Base-by-base conservation (phyloP, 2,329 filamentous ascomycete genomes). In the Fusarium annulatum region DNA sequence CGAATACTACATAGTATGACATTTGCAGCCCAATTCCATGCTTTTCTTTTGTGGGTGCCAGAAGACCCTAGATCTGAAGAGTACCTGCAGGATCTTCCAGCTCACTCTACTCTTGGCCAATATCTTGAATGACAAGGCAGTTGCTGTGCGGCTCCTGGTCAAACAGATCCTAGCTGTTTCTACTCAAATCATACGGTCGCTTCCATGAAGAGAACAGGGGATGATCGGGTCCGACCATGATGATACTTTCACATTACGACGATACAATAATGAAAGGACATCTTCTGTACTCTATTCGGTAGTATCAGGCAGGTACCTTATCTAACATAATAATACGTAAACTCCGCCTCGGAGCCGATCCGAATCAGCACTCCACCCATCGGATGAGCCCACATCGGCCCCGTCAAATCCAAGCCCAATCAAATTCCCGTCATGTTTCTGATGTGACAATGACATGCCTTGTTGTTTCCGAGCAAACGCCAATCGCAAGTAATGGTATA, bases 401-500 rank as follows among this genome's bases (percentile, higher is more conserved):
- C 67, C 67, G 67, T 59, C 61, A 34, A 41, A 39, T 42, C 41
- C 30, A 53, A 53, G 49, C 33, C 49, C 49, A 53, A 23, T 38
- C 51, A 53, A 5, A 36, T 55, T 26, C 51, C 51, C 10, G 33
- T 28, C 34, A 38, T 39, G 26, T 26, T 38, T 53, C 36, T 58
- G 36, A 60, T 23, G 42, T 23, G 45, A 41, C 18, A 21, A 28
- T 60, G 38, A 28, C 53, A 28, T 66, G 33, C 38, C 69, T 65
- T 64, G 41, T 55, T 57, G 41, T 65, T 72, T 69, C 69, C 69
- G 58, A 55, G 46, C 26, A 63, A 74, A 77, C 75, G 62, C 75
- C 75, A 65, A 51, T 62, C 68, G 67, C 59, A 55, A 56, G 30
- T 61, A 53, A 70, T 75, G 70, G 41, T 76, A 76, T 76, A 74